Percentiles rank a stretch among this genome's conserved stretches.
These are phyloP conservation scores for Microcera coccophila DNA, from an alignment of 2,329 filamentous ascomycete genomes.

Conservation along the genomic window DNA sequence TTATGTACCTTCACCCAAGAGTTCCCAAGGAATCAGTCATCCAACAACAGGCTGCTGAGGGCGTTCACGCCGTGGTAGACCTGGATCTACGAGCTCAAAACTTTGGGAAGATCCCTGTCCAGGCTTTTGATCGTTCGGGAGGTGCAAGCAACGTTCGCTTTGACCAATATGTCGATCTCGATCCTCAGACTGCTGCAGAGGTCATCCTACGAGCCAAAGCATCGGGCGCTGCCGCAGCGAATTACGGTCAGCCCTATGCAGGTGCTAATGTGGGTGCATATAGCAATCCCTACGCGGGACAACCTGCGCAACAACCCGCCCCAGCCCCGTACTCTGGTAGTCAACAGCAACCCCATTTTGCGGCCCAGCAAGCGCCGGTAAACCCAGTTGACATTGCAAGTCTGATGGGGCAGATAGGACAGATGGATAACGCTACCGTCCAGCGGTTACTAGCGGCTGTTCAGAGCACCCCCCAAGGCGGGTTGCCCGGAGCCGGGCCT, in stretches of 20 bases:
- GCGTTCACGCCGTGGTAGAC: slow-evolving; percentile 79
- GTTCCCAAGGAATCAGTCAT: slow-evolving; percentile 76
- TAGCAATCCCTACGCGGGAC: slow-evolving; percentile 31
- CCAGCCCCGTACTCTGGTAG: slow-evolving; percentile 25
- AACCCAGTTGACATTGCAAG: slow-evolving; percentile 54
- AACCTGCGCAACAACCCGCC: slow-evolving; percentile 27
- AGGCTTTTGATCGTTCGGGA: slow-evolving; percentile 76
- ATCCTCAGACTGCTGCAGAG: slow-evolving; percentile 73
- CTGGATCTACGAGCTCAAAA: slow-evolving; percentile 67
- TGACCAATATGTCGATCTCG: slow-evolving; percentile 81
- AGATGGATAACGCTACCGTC: slow-evolving; percentile 65
- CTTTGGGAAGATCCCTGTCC: slow-evolving; percentile 70
- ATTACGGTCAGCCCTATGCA: slow-evolving; percentile 31
- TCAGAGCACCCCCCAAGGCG: slow-evolving; percentile 25
- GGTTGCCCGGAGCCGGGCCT: slow-evolving; percentile 7
- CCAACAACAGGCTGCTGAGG: slow-evolving; percentile 79
- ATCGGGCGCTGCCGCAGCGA: slow-evolving; percentile 22
- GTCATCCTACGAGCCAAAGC: slow-evolving; percentile 70
- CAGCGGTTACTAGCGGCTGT: slow-evolving; percentile 66
- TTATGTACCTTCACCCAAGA: slow-evolving; percentile 73
- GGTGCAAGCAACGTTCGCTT: slow-evolving; percentile 68
- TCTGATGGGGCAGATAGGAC: slow-evolving; percentile 63
- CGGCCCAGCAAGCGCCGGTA: slow-evolving; percentile 28
- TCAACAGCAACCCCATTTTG: slow-evolving; percentile 33
- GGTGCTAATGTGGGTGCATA: slow-evolving; percentile 26